Conservation (phyloP, 2,329 filamentous ascomycete species). For the Leptographium procerum region DNA sequence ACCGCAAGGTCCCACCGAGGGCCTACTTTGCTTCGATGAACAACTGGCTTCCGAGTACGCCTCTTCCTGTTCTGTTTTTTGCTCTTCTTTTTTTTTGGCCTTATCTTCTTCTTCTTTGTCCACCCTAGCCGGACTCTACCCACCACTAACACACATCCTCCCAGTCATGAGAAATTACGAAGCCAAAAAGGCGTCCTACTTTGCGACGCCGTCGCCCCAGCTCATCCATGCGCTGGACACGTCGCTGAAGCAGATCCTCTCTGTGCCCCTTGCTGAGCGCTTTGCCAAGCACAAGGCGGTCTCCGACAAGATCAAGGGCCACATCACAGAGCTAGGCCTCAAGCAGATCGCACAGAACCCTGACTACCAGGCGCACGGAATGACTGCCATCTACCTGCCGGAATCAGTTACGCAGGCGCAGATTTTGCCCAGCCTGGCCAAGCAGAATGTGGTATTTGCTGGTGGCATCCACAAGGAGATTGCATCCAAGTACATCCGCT, state of each 20-base stretch:
- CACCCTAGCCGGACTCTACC: too few relatives aligned
- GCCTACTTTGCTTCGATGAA: conserved; percentile 95
- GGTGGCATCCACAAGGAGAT: conserved; percentile 95
- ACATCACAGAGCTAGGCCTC: conserved; percentile 67
- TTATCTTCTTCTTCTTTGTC: neutral
- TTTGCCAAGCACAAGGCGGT: conserved; percentile 71
- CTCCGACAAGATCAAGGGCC: conserved; percentile 79
- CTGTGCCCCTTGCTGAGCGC: conserved; percentile 67
- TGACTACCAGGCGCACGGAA: conserved; percentile 88
- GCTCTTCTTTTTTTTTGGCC: neutral
- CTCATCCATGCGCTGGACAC: conserved; percentile 89
- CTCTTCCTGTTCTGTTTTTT: conserved; percentile 14
- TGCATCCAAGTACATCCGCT: conserved; percentile 82
- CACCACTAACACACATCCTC: neutral
- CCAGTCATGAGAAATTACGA: conserved; percentile 98
- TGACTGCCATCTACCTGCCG: conserved; percentile 95
- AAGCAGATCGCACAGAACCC: conserved; percentile 77
- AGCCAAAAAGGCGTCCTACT: conserved; percentile 94
- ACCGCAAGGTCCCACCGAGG: conserved; percentile 66
- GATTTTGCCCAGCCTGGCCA: conserved; percentile 71
- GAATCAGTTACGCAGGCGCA: conserved; percentile 72
- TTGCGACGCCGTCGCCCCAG: conserved; percentile 91
- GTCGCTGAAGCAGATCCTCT: conserved; percentile 71
- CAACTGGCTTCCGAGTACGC: conserved; percentile 86
- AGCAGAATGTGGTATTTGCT: conserved; percentile 86